Evolutionary conservation across 78 protist genomes (phyloP).

Genomic region (slime mould (Dictyostelium discoideum)): DNA sequence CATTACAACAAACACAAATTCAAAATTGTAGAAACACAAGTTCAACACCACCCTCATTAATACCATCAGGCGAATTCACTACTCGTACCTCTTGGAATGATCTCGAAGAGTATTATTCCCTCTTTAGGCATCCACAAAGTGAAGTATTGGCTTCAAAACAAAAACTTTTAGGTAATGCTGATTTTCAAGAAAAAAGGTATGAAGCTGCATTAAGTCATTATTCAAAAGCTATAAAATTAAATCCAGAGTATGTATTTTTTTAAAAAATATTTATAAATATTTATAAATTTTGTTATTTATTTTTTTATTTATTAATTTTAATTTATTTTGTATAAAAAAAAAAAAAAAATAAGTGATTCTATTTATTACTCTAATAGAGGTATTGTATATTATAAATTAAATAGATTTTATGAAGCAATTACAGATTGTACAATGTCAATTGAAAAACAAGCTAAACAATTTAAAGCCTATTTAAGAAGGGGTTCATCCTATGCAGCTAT

Average conservation of each 20-base stretch:
- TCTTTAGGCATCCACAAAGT: not conserved
- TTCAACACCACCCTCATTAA: conserved; percentile 14
- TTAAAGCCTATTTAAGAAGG: conserved; percentile 65
- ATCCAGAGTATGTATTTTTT: conserved; percentile 46
- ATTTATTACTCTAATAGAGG: conserved; percentile 72
- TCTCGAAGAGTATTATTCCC: conserved; percentile 51
- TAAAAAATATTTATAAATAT: not conserved
- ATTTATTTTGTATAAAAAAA: not conserved
- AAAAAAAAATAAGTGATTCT: conserved; percentile 4
- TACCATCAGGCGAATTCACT: conserved; percentile 56
- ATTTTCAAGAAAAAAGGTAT: conserved; percentile 45
- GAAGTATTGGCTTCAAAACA: conserved; percentile 52
- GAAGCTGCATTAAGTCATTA: conserved; percentile 56
- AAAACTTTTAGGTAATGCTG: conserved; percentile 53
- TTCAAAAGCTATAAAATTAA: conserved; percentile 66
- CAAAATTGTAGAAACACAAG: not conserved
- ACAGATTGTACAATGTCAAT: conserved; percentile 69
- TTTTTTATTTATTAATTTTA: not conserved
- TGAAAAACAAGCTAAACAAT: conserved; percentile 52
- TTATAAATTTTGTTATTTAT: too few relatives aligned
- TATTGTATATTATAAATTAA: conserved; percentile 54
- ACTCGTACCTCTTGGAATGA: conserved; percentile 47
- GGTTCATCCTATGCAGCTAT: conserved; percentile 48
- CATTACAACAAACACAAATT: not conserved
- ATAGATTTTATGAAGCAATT: conserved; percentile 73